Evolutionary conservation across 1,139 yeast species (phyloP).

Genomic region (Zygosaccharomyces sapae): DNA sequence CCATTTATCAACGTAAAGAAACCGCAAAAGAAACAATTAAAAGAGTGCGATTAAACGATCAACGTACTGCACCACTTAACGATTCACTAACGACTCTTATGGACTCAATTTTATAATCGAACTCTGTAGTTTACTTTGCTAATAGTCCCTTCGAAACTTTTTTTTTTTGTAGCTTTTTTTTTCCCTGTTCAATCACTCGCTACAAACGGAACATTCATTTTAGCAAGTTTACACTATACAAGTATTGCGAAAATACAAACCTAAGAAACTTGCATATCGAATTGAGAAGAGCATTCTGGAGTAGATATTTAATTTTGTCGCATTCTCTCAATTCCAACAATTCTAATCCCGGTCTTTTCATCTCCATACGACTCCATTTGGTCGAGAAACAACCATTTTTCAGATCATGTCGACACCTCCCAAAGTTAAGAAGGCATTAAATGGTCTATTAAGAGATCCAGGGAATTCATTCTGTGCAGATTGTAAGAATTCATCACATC

Average conservation of each 20-base stretch:
- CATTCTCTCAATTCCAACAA: neutral
- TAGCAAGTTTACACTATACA: neutral
- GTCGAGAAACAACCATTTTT: neutral
- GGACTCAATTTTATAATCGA: too few species aligned
- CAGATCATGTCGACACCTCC: constrained; percentile 20
- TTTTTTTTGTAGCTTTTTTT: neutral
- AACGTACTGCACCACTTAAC: neutral
- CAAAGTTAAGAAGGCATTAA: constrained; percentile 46
- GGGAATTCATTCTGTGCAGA: constrained; percentile 81
- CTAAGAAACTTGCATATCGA: neutral
- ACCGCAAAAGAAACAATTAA: neutral
- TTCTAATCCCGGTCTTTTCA: neutral
- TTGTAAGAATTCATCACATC: constrained; percentile 82
- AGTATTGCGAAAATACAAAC: neutral
- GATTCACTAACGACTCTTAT: neutral
- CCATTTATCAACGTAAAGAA: neutral
- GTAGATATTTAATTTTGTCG: neutral
- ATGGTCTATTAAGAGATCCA: constrained; percentile 66
- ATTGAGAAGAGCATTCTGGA: neutral
- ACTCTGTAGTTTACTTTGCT: neutral
- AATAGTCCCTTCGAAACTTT: neutral
- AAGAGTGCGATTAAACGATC: neutral
- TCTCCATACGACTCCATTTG: neutral
- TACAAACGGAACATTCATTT: neutral
- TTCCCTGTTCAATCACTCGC: neutral